Conservation (phyloP, 2,329 filamentous ascomycete genomes). For the Alternaria angustiovoidea region DNA sequence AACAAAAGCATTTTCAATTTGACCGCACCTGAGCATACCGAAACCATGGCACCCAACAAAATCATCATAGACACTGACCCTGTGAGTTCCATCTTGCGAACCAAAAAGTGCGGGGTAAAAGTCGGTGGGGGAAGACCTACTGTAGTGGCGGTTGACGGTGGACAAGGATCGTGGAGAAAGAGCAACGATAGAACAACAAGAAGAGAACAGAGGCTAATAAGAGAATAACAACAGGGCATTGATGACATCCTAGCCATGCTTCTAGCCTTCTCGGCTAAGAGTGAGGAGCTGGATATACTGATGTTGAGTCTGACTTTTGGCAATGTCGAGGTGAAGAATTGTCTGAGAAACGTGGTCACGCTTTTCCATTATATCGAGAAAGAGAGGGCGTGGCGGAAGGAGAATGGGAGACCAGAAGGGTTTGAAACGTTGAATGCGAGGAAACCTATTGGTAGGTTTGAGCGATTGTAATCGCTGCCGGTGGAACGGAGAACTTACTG, state of each 20-base stretch:
- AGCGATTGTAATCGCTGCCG: no score
- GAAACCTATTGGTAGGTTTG: constrained; percentile 70
- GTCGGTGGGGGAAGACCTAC: neutral
- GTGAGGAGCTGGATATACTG: constrained; percentile 84
- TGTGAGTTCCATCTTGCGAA: constrained; percentile 57
- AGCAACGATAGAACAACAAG: neutral
- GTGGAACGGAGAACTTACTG: neutral
- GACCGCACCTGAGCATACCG: neutral
- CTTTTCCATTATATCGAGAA: constrained; percentile 92
- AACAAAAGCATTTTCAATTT: no score
- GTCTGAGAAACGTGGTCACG: constrained; percentile 85
- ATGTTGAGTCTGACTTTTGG: constrained; percentile 92
- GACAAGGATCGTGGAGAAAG: neutral
- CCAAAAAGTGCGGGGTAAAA: constrained; percentile 16
- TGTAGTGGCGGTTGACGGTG: no score
- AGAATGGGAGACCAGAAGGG: constrained; percentile 70
- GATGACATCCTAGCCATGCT: constrained; percentile 92
- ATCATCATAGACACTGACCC: constrained; percentile 98
- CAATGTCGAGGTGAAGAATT: constrained; percentile 88
- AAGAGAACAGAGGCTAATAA: neutral
- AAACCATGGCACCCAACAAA: constrained; percentile 56
- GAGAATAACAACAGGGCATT: constrained; percentile 66
- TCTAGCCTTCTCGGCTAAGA: constrained; percentile 80
- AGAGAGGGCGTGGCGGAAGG: constrained; percentile 83
- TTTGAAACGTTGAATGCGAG: constrained; percentile 75